phyloP scores from a whole-genome alignment of 129 eudicot species.

The Saposhnikovia divaricata region DNA sequence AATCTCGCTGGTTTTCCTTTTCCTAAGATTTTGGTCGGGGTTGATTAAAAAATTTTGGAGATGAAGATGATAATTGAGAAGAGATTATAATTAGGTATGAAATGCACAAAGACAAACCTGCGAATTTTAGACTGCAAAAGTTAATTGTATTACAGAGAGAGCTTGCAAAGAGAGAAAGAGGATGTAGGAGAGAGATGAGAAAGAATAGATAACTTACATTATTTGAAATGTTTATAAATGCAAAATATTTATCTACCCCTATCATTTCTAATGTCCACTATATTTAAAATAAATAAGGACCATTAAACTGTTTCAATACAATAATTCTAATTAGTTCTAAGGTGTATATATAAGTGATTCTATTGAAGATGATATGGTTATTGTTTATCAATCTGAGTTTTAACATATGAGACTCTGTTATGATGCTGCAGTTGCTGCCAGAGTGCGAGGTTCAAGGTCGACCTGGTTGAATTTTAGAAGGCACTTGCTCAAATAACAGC shows the following conservation, averaged over 20 bases:
- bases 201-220: neutral
- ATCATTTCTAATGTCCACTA: neutral
- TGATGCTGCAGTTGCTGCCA: constrained; percentile 7
- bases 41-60: too few species aligned
- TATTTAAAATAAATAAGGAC: neutral
- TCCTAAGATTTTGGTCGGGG: neutral
- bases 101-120: neutral
- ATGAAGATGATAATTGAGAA: neutral
- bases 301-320: neutral
- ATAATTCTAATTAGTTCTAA: neutral
- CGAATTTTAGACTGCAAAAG: neutral
- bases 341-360: neutral
- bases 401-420: neutral
- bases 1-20: neutral
- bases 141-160: neutral
- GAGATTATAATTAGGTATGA: too few species aligned
- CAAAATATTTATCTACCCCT: neutral
- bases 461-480: neutral
- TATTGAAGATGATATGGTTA: neutral
- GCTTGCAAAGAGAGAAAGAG: neutral
- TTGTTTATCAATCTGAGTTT: neutral
- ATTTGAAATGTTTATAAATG: neutral
- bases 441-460: neutral
- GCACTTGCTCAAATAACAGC: neutral
- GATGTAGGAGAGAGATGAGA: neutral